Evolutionary conservation across 768 basidiomycete genomes (phyloP), one percentile per base, ranked within the genome.

Genomic region (Rickenella mellea): DNA sequence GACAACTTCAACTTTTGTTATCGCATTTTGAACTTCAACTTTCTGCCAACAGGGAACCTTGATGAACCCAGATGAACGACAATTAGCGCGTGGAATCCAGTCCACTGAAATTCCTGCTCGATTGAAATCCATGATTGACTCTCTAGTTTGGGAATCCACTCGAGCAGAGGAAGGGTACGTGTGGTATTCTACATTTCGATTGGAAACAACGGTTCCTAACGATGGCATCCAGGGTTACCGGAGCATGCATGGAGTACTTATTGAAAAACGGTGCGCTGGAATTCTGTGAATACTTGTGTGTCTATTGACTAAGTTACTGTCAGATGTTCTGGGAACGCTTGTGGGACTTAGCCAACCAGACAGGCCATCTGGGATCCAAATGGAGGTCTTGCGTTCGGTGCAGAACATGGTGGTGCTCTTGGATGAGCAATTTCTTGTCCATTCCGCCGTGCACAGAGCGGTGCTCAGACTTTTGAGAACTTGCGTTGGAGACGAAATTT

Each of bases 361-460:
- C 58, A 71, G 84, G 20, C 92, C 90, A 1, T 74, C 77, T 30
- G 94, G 92, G n/a, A 82, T 91, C 49, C 88, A 93, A 57, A 87
- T 83, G 30, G 86, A 91, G 56, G 88, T 94, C 10, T 70, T 97
- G 26, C 76, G 81, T 21, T 72, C 85, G 1, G 85, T 93, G 11
- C 86, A 88, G 51, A 90, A 90, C 51, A 86, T 96, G 74, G 83
- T 97, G 10, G 78, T 92, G 6, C 73, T 90, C 11, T 71, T 98
- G 42, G 91, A 96, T 47, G 91, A 96, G 55, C 85, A 86, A 50
- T 96, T 97, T 53, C 77, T 97, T 15, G 83, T 93, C 4, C 91
- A 94, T 53, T 85, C 88, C 7, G 87, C 80, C 1, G 83, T 93
- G 0, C 92, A 97, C 60, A 81, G 77, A 52, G 90, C 90, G 2